Evolutionary conservation across 225 moss, liverwort and hornwort genomes (phyloP), one percentile per base, ranked within the genome.

Genomic region (Physcomitrellopsis africana): DNA sequence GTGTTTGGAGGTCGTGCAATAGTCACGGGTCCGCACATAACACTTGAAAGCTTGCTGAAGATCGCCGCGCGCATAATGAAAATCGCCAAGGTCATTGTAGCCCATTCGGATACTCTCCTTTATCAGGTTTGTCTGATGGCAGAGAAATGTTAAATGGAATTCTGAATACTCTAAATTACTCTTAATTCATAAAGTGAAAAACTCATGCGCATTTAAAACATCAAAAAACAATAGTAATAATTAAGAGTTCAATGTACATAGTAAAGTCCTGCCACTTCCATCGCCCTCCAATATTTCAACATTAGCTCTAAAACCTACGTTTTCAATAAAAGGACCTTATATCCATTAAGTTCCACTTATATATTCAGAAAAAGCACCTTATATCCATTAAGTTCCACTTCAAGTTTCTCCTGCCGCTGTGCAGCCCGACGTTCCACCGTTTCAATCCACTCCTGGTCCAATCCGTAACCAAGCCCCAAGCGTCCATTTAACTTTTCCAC

Each of bases 51-150:
- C 99, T 80, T 93, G 95, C 85, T 95, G 99, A 70, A 99, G 83
- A 71, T 99, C 99, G 19, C 99, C 99, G 41, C 99, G 93, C 37
- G 82, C 87, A 64, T 99, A 99, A 74, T 91, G 93, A 69, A 95
- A 99, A 76, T 99, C 95, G 59, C 99, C 99, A 26, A 99, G 80
- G 75, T 99, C 95, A 72, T 99, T 95, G 66, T 99, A 99, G 32
- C 95, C 95, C 95, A 99, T 99, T 42, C 95, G 99, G 32, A 99
- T 99, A 65, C 95, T 99, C 85, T 99, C 99, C 74, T 99, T 99
- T 65, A 99, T 99, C 69, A 93, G 79, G 58, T 99, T 99, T 59
- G 99, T 95, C 95, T 97, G 85, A 44, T 54, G 53, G 77, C 9
- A 69, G 55, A 6, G 27, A 76, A 14, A 19, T 3, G 3, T 17